Conservation (phyloP, 495 filamentous ascomycete species). For the Sordaria brevicollis region DNA sequence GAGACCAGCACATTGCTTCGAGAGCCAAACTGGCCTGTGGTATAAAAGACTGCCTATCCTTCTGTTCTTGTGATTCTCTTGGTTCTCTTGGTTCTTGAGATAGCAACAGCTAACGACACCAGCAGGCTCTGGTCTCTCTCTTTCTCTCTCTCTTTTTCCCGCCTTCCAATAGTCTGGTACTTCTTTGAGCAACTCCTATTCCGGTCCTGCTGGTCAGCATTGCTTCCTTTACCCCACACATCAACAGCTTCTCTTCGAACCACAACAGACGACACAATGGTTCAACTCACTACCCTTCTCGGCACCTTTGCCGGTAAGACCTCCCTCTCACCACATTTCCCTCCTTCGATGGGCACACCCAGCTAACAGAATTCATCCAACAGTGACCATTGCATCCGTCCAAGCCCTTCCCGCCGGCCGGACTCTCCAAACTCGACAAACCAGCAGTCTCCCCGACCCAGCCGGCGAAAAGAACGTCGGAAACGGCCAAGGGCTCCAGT, state of each 20-base stretch:
- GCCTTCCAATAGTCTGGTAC: background rate
- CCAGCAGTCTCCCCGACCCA: conserved; percentile 12
- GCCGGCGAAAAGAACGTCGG: conserved; percentile 30
- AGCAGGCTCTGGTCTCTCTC: background rate
- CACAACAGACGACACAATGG: background rate
- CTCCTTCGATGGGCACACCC: background rate
- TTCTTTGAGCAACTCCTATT: background rate
- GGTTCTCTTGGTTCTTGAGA: background rate
- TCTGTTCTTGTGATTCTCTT: background rate
- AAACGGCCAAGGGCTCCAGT: conserved; percentile 27
- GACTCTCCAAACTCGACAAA: conserved; percentile 35
- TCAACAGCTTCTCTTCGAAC: background rate
- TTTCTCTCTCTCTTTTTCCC: background rate
- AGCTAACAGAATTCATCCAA: background rate
- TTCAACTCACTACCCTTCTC: background rate
- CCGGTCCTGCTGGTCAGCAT: background rate
- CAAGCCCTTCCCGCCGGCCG: conserved; percentile 36
- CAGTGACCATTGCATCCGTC: conserved; percentile 42
- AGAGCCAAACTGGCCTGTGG: background rate
- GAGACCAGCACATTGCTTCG: background rate
- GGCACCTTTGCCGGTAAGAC: background rate
- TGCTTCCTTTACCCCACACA: background rate
- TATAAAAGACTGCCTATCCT: background rate
- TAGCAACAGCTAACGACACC: background rate
- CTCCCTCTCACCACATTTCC: background rate